These are phyloP conservation scores for Zoysia japonica DNA, from an alignment of 176 grass and related monocot species.

Conservation along the genomic window DNA sequence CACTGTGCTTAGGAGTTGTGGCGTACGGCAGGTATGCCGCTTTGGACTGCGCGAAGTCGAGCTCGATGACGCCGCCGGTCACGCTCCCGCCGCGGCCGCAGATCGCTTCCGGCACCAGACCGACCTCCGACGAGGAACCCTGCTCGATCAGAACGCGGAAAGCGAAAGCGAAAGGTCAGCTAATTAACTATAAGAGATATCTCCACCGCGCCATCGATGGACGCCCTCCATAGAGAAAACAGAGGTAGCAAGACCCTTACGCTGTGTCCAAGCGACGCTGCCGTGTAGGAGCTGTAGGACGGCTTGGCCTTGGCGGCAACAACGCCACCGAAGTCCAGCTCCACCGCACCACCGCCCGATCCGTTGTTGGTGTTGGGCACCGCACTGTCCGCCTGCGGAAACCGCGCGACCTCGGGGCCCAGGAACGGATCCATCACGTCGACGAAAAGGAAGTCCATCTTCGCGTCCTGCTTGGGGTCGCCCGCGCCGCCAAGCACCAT, in stretches of 20 bases:
- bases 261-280: slow-evolving; percentile 56
- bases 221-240: no score
- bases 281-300: slow-evolving; percentile 59
- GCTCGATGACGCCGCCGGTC: slow-evolving; percentile 43
- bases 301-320: slow-evolving; percentile 33
- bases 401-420: slow-evolving; percentile 40
- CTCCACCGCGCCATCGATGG: no score
- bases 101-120: slow-evolving; percentile 65
- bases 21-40: slow-evolving; percentile 42
- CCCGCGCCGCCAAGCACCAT: background rate
- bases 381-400: slow-evolving; percentile 52
- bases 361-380: slow-evolving; percentile 47
- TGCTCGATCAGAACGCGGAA: slow-evolving; percentile 25
- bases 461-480: slow-evolving; percentile 27
- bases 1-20: slow-evolving; percentile 36
- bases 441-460: slow-evolving; percentile 53
- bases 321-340: slow-evolving; percentile 44
- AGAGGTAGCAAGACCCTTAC: slow-evolving; percentile 33
- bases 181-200: background rate
- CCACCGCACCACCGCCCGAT: background rate
- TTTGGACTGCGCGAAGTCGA: slow-evolving; percentile 54
- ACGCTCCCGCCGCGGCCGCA: slow-evolving; percentile 34
- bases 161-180: background rate
- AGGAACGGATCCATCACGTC: slow-evolving; percentile 65
- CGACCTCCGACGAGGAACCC: slow-evolving; percentile 74